Conservation (phyloP, 2,329 filamentous ascomycete species). For the Diaporthe citrichinensis region DNA sequence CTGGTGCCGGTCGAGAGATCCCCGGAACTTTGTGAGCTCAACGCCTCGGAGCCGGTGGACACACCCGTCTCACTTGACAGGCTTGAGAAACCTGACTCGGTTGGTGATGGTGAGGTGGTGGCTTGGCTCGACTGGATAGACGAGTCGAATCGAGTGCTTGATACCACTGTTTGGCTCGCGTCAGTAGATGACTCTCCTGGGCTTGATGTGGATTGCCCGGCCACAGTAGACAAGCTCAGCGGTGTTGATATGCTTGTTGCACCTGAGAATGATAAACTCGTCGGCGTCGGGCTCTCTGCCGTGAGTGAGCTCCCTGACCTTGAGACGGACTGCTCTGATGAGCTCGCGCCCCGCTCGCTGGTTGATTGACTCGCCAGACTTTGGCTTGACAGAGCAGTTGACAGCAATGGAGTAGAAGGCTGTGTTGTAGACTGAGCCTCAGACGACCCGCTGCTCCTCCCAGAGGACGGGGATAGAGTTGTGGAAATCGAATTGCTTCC, state of each 20-base stretch:
- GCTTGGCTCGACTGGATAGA: neutral
- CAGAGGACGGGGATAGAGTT: neutral
- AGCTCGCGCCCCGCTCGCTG: neutral
- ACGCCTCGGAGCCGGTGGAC: neutral
- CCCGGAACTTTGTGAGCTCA: neutral
- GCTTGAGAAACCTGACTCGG: neutral
- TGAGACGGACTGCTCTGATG: neutral
- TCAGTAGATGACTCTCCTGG: neutral
- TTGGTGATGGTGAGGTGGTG: neutral
- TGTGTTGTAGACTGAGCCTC: neutral
- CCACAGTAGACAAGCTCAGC: neutral
- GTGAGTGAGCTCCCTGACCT: neutral
- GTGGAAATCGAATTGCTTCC: neutral
- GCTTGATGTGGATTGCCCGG: neutral
- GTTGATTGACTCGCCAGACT: neutral
- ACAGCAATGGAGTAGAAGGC: neutral
- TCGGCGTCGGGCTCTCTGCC: neutral
- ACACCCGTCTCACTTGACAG: neutral
- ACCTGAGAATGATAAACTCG: neutral
- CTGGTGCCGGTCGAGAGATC: neutral
- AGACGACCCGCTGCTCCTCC: neutral
- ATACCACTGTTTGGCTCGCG: neutral
- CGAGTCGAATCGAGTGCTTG: neutral
- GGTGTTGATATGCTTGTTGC: neutral
- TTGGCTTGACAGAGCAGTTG: neutral